Conservation (phyloP, 2,329 filamentous ascomycete species). For the Penicillium sp. region DNA sequence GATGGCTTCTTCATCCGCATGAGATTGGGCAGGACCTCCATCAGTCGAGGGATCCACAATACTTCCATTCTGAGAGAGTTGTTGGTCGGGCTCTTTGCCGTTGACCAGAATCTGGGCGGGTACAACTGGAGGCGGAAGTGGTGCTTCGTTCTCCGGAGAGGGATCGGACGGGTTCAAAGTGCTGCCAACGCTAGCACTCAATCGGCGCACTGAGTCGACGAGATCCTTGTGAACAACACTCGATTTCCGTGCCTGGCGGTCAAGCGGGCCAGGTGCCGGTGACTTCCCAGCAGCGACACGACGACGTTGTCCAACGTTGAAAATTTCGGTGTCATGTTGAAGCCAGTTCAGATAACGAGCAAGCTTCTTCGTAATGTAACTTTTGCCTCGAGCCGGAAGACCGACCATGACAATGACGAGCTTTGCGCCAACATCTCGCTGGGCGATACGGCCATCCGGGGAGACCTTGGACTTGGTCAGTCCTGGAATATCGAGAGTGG, state of each 20-base stretch:
- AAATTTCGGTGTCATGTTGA: slow-evolving; percentile 91
- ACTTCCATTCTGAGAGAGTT: slow-evolving; percentile 20
- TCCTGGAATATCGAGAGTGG: slow-evolving; percentile 93
- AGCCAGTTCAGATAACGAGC: slow-evolving; percentile 95
- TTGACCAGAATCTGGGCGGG: slow-evolving; percentile 57
- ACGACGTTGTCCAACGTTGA: slow-evolving; percentile 92
- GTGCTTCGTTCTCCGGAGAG: slow-evolving; percentile 27
- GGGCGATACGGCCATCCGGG: slow-evolving; percentile 88
- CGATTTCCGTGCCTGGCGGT: slow-evolving; percentile 14
- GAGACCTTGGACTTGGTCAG: slow-evolving; percentile 94
- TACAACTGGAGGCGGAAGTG: slow-evolving; percentile 42
- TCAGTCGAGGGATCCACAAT: slow-evolving; percentile 28
- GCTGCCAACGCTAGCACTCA: slow-evolving; percentile 40
- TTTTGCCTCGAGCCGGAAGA: slow-evolving; percentile 90
- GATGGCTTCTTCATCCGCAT: slow-evolving; percentile 20
- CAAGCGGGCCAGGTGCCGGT: slow-evolving; percentile 26
- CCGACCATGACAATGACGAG: slow-evolving; percentile 98
- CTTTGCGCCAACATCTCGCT: slow-evolving; percentile 92
- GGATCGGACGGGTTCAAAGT: slow-evolving; percentile 24
- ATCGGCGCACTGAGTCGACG: slow-evolving; percentile 43
- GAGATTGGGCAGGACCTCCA: slow-evolving; percentile 15
- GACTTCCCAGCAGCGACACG: slow-evolving; percentile 65
- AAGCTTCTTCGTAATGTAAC: slow-evolving; percentile 98
- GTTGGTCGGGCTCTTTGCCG: slow-evolving; percentile 45
- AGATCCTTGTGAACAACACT: slow-evolving; percentile 41